Conservation (phyloP, 1,284 basidiomycete species). For the Trichosporon asahii region DNA sequence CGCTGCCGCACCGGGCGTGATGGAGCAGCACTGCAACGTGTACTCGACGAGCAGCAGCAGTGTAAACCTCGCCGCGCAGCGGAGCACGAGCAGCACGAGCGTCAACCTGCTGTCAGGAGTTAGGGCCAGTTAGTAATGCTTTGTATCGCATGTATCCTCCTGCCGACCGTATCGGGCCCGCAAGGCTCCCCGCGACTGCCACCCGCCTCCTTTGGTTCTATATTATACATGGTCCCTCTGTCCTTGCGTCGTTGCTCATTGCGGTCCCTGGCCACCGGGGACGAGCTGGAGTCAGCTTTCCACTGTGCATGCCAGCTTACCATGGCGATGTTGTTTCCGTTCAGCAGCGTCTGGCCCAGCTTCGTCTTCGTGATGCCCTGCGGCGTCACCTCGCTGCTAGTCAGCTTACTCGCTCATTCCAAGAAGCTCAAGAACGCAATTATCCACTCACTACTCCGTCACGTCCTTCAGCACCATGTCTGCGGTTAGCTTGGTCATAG, state of each 20-base stretch:
- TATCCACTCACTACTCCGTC: conserved; percentile 75
- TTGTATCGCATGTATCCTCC: neutral
- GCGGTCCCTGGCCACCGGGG: conserved; percentile 1
- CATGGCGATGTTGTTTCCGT: conserved; percentile 98
- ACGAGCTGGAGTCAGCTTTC: neutral
- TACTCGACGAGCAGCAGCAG: neutral
- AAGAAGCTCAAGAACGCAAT: neutral
- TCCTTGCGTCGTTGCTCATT: neutral
- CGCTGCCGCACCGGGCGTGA: neutral
- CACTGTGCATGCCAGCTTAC: no score
- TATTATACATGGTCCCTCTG: conserved; percentile 10
- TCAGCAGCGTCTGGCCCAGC: conserved; percentile 85
- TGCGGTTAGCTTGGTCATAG: conserved; percentile 50
- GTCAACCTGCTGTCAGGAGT: neutral
- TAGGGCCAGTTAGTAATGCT: neutral
- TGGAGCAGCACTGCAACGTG: neutral
- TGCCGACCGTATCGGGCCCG: neutral
- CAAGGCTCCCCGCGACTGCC: neutral
- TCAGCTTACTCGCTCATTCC: neutral
- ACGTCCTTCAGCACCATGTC: conserved; percentile 99
- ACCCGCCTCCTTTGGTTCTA: neutral
- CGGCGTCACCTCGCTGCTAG: conserved; percentile 72
- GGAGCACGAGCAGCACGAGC: neutral
- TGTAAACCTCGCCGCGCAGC: neutral
- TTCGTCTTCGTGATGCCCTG: conserved; percentile 77